Percentiles rank a stretch among this genome's conserved stretches.
phyloP scores from a whole-genome alignment of 495 filamentous ascomycete species.

The Podospora pseudopauciseta region DNA sequence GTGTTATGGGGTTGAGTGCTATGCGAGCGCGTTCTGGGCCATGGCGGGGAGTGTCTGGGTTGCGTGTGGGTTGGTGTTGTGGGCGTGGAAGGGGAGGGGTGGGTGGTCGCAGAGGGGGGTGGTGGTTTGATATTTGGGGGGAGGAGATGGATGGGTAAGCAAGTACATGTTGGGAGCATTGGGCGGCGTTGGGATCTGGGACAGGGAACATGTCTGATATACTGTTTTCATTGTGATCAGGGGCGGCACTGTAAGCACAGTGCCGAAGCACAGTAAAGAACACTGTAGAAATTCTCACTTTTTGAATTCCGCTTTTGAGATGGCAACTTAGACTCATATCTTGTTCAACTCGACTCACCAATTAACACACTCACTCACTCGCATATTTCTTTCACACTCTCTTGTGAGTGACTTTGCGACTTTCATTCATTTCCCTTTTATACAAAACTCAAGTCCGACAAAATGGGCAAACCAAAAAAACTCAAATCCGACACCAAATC shows the following conservation, averaged over 20 bases:
- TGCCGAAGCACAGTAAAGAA: neutral
- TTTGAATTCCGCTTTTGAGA: neutral
- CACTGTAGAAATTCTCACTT: neutral
- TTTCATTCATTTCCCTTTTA: neutral
- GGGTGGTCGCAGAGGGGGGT: slow-evolving; percentile 79
- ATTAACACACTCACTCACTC: neutral
- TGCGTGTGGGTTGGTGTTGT: slow-evolving; percentile 66
- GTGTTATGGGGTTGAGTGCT: slow-evolving; percentile 76
- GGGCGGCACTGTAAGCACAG: neutral
- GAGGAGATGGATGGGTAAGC: neutral
- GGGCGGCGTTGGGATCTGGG: neutral
- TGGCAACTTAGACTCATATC: neutral
- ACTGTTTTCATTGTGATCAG: neutral
- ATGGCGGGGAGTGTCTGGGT: slow-evolving; percentile 74
- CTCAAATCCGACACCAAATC: slow-evolving; percentile 11
- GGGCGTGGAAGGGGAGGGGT: slow-evolving; percentile 73
- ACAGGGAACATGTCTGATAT: neutral
- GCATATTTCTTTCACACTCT: neutral
- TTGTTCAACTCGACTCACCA: neutral
- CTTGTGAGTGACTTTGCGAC: neutral
- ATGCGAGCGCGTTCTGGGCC: slow-evolving; percentile 72
- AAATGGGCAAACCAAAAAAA: slow-evolving; percentile 12
- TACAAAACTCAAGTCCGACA: neutral
- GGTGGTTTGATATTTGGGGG: slow-evolving; percentile 47
- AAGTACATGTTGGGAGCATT: neutral